These are phyloP conservation scores for Aegilops longissima DNA, from an alignment of 176 grass and related monocot genomes.

Conservation along the genomic window DNA sequence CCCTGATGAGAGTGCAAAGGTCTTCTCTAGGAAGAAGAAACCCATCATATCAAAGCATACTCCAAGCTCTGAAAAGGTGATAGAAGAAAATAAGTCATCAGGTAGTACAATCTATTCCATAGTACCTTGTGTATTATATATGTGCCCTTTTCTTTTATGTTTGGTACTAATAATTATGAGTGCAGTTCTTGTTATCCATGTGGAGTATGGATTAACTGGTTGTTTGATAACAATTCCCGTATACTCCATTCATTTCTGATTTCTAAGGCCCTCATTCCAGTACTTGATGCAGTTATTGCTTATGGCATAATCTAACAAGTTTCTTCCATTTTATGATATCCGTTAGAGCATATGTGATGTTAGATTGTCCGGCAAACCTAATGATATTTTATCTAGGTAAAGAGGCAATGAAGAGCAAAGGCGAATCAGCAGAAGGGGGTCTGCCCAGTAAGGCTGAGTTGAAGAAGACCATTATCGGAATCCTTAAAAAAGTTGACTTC, in stretches of 20 bases:
- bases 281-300: not conserved
- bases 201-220: conserved; percentile 12
- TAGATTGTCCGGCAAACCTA: not conserved
- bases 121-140: conserved; percentile 5
- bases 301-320: conserved; percentile 24
- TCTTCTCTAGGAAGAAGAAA: conserved; percentile 95
- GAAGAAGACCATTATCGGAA: conserved; percentile 69
- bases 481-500: conserved; percentile 93
- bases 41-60: conserved; percentile 24
- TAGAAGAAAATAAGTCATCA: conserved; percentile 65
- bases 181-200: not conserved
- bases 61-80: conserved; percentile 43
- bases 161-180: conserved; percentile 3
- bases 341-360: conserved; percentile 17
- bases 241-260: not conserved
- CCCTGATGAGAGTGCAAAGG: conserved; percentile 58
- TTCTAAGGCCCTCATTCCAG: not conserved
- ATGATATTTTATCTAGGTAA: conserved; percentile 58
- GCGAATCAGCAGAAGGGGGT: conserved; percentile 37
- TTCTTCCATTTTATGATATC: conserved; percentile 14
- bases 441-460: conserved; percentile 83
- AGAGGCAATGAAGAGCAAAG: conserved; percentile 59
- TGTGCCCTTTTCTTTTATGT: not conserved
- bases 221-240: not conserved
- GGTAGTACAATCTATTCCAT: conserved; percentile 37